Base-by-base conservation (phyloP, 1,139 yeast genomes). In the Hyphopichia buzzinii region DNA sequence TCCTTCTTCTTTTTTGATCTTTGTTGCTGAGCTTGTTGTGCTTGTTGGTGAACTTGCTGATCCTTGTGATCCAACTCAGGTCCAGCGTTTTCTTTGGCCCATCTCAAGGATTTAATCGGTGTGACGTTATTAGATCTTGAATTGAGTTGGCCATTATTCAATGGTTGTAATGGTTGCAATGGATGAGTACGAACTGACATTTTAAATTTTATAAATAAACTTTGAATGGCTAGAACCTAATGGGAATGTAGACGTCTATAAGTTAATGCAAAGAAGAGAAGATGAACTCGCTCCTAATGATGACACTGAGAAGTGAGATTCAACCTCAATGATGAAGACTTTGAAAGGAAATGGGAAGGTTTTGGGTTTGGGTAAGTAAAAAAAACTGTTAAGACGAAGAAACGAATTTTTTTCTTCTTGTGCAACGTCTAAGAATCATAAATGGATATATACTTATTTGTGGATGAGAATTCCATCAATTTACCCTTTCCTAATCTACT, bases 1-100 rank as follows among this genome's bases (percentile, higher is more conserved):
- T 87, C 96, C 64, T 84, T 87, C 71, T 83, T 84, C 73, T 85
- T 87, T 50, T 66, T 67, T 19, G 39, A 51, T 33, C 43, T 47
- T 35, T 51, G 52, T 37, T 44, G 48, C 32, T 39, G 47, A 24
- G 39, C 52, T 27, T 39, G 54, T 30, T 39, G 49, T 35, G 45
- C 43, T 27, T 39, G 47, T 26, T 42, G 46, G 26, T 40, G 40
- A 30, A 42, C 49, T 32, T 42, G 49, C 27, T 40, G 48, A 32
- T 44, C 28, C 43, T 14, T 48, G 43, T 29, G 41, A 42, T 29
- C 25, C 17, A 21, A 19, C 8, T 27, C 31, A 14, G 42, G 48
- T 31, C 46, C 42, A 35, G 40, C 52, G 50, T 55, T 50, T 39
- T 64, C 68, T 43, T 62, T 61, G 30, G 58, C 42, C 30, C 57